These are phyloP conservation scores for Vigna mungo DNA, from an alignment of 306 rosid species.

Conservation along the genomic window DNA sequence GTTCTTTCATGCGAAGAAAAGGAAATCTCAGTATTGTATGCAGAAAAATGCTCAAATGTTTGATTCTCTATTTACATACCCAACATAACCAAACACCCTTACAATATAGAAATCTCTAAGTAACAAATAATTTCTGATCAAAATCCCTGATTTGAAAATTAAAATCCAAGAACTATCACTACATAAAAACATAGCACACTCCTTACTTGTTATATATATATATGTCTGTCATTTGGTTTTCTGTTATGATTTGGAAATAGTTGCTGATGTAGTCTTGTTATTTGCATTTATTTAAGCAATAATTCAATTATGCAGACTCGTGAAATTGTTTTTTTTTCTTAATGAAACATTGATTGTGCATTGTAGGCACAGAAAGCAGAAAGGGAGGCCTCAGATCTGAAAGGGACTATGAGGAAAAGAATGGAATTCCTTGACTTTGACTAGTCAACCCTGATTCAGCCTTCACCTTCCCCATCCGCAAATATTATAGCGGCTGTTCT, in stretches of 20 bases:
- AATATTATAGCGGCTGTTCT: conserved; percentile 65
- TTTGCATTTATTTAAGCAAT: no score
- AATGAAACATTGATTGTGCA: conserved; percentile 40
- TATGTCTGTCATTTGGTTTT: neutral
- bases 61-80: conserved; percentile 2
- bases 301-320: neutral
- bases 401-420: conserved; percentile 93
- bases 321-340: neutral
- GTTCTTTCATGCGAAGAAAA: neutral
- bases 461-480: conserved; percentile 44
- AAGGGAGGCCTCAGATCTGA: conserved; percentile 86
- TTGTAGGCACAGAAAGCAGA: conserved; percentile 89
- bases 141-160: neutral
- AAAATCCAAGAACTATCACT: neutral
- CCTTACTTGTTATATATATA: neutral
- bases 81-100: neutral
- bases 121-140: neutral
- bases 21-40: neutral
- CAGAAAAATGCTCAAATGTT: conserved; percentile 14
- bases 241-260: neutral
- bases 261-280: neutral
- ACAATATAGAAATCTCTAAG: neutral
- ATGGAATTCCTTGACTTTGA: conserved; percentile 95
- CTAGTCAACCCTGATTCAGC: conserved; percentile 36
- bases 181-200: neutral